Evolutionary conservation across 495 filamentous ascomycete genomes (phyloP).

Genomic region (Penicillium goetzii): DNA sequence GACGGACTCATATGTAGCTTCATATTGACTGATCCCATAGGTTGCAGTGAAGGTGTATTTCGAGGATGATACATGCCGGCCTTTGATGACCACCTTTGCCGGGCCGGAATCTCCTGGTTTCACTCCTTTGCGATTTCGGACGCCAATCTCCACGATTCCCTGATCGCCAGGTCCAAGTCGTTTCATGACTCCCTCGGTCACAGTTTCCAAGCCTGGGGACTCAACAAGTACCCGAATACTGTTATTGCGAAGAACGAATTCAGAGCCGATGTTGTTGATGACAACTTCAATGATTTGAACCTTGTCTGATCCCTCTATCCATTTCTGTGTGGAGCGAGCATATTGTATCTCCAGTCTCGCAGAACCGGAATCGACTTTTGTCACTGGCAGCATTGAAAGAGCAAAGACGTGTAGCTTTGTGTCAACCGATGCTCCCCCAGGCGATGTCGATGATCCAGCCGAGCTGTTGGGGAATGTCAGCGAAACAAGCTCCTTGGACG

Average conservation of each 20-base stretch:
- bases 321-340: conserved; percentile 57
- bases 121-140: conserved; percentile 31
- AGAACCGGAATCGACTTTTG: neutral
- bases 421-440: conserved; percentile 25
- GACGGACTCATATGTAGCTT: conserved; percentile 42
- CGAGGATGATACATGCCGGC: conserved; percentile 25
- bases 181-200: conserved; percentile 45
- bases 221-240: conserved; percentile 41
- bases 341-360: conserved; percentile 46
- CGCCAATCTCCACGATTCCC: conserved; percentile 51
- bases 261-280: conserved; percentile 53
- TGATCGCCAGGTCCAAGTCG: conserved; percentile 58
- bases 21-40: conserved; percentile 37
- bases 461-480: conserved; percentile 43
- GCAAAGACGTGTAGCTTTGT: conserved; percentile 35
- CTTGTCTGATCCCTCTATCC: conserved; percentile 45
- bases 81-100: conserved; percentile 36
- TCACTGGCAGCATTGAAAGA: conserved; percentile 27
- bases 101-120: conserved; percentile 19
- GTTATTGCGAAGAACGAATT: conserved; percentile 43
- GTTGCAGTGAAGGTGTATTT: conserved; percentile 39
- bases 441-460: conserved; percentile 22
- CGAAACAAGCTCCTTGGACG: conserved; percentile 46
- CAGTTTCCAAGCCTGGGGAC: conserved; percentile 43
- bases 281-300: conserved; percentile 55